A percentile compares a stretch with the other conserved stretches of the same genome.
Evolutionary conservation across 805 yeast genomes (phyloP).

Genomic region (Cyberlindnera sargentensis): DNA sequence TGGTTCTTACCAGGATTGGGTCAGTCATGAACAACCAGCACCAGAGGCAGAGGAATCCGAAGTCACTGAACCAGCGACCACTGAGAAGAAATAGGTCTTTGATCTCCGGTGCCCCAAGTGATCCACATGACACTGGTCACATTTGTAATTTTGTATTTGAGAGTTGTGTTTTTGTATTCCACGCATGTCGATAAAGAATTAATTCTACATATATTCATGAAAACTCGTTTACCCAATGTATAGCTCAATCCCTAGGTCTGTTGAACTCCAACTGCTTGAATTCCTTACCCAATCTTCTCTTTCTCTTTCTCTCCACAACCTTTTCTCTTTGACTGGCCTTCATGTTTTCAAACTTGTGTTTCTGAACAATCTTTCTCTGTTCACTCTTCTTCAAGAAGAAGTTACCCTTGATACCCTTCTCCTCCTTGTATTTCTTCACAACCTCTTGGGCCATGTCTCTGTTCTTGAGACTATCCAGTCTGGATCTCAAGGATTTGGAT

Average conservation of each 20-base stretch:
- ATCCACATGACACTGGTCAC: no score
- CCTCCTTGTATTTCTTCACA: conserved; percentile 44
- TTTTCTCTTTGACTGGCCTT: conserved; percentile 66
- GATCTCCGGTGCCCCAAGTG: no score
- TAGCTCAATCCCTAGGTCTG: conserved; percentile 17
- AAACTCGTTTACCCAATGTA: background rate
- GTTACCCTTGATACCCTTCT: conserved; percentile 44
- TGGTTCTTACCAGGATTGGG: conserved; percentile 90
- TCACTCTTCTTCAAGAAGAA: conserved; percentile 64
- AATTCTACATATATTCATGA: background rate
- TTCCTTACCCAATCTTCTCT: conserved; percentile 78
- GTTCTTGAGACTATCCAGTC: conserved; percentile 60
- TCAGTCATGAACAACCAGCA: conserved; percentile 31
- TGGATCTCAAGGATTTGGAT: conserved; percentile 59
- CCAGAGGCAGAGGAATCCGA: conserved; percentile 4
- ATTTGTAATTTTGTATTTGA: background rate
- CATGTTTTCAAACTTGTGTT: conserved; percentile 73
- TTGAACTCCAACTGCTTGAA: conserved; percentile 46
- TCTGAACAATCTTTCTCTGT: conserved; percentile 64
- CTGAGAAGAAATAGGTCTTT: conserved; percentile 1
- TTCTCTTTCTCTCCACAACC: conserved; percentile 81
- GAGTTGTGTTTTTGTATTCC: background rate
- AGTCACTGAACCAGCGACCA: background rate
- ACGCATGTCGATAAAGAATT: background rate
- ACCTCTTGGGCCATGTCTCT: conserved; percentile 70